phyloP scores from a whole-genome alignment of 2,329 filamentous ascomycete genomes.

The Periconia sp. region DNA sequence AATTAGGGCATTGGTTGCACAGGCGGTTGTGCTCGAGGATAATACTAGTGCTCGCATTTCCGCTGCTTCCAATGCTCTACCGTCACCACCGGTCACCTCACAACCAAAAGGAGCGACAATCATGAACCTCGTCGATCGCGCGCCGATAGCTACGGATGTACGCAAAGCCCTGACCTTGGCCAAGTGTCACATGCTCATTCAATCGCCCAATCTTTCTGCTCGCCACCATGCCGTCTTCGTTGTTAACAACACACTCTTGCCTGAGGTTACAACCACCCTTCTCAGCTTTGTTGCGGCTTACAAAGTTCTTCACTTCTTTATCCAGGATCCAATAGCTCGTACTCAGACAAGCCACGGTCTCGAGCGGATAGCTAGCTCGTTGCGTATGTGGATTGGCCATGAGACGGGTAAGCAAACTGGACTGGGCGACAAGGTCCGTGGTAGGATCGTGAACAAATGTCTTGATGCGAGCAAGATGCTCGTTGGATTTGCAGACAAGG shows the following conservation, averaged over 20 bases:
- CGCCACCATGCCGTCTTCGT: conserved; percentile 42
- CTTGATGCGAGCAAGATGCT: conserved; percentile 47
- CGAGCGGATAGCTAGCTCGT: conserved; percentile 46
- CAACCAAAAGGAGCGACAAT: conserved; percentile 36
- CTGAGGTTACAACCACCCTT: conserved; percentile 44
- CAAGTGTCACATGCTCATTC: conserved; percentile 58
- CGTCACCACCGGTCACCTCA: conserved; percentile 40
- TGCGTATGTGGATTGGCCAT: conserved; percentile 52
- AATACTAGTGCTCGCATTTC: conserved; percentile 55
- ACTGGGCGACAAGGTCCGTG: conserved; percentile 40
- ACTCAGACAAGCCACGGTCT: conserved; percentile 41
- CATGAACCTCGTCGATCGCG: conserved; percentile 55
- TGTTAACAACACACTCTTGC: conserved; percentile 45
- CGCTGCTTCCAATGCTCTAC: conserved; percentile 57
- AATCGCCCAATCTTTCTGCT: conserved; percentile 38
- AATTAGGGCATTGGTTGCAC: conserved; percentile 59
- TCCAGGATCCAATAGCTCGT: conserved; percentile 34
- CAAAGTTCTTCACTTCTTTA: conserved; percentile 44
- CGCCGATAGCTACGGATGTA: conserved; percentile 60
- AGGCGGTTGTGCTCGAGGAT: conserved; percentile 59
- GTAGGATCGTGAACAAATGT: conserved; percentile 45
- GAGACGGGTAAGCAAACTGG: conserved; percentile 45
- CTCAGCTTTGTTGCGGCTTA: conserved; percentile 51
- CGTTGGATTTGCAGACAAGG: conserved; percentile 36
- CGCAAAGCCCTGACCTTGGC: conserved; percentile 60